phyloP scores from a whole-genome alignment of 2,329 filamentous ascomycete species.

The Phaeoacremonium minimum region DNA sequence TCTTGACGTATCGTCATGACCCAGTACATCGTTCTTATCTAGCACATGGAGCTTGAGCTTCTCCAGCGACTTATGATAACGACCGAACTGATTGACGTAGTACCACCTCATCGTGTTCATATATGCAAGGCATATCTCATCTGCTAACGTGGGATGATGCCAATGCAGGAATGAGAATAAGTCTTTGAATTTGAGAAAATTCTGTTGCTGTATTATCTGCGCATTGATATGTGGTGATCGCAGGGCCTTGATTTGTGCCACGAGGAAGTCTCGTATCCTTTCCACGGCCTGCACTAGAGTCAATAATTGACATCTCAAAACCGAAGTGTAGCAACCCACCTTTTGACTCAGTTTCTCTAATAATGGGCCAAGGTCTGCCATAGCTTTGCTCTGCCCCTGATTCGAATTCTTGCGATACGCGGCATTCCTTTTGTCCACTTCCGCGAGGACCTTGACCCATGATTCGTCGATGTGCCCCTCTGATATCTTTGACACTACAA shows the following conservation, averaged over 20 bases:
- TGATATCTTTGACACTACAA: constrained; percentile 76
- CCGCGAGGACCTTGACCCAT: constrained; percentile 78
- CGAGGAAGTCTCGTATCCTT: constrained; percentile 89
- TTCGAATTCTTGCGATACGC: constrained; percentile 65
- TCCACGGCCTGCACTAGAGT: constrained; percentile 67
- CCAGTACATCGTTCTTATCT: constrained; percentile 80
- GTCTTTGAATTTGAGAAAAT: constrained; percentile 83
- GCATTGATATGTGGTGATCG: constrained; percentile 95
- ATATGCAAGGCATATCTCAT: constrained; percentile 89
- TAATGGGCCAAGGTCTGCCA: constrained; percentile 79
- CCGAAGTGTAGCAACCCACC: constrained; percentile 33
- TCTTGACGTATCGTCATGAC: constrained; percentile 68
- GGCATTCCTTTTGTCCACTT: constrained; percentile 75
- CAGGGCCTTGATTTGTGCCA: constrained; percentile 89
- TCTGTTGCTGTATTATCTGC: constrained; percentile 92
- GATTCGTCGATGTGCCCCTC: constrained; percentile 86
- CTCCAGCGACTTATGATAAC: constrained; percentile 79
- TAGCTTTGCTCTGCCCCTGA: constrained; percentile 64
- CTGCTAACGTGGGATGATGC: constrained; percentile 77
- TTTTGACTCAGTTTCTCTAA: constrained; percentile 81
- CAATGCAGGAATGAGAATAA: constrained; percentile 80
- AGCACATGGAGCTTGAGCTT: constrained; percentile 80
- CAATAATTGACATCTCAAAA: neutral
- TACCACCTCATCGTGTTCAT: constrained; percentile 99
- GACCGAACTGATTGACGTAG: constrained; percentile 83